Evolutionary conservation across 345 rosid species (phyloP).

Genomic region (Aquilaria sinensis): DNA sequence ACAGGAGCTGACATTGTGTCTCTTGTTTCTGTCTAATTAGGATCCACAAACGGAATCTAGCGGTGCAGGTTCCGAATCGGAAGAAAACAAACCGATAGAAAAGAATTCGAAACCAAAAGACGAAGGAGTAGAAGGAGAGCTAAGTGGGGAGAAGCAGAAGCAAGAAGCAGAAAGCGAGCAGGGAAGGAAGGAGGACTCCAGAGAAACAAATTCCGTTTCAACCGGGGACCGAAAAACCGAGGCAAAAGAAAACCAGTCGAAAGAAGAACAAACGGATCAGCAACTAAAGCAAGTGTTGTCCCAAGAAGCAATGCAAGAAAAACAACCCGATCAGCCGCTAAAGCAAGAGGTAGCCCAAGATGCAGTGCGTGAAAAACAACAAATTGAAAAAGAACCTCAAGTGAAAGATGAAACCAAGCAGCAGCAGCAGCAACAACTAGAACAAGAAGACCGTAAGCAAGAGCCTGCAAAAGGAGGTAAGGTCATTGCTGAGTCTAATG

Average conservation of each 20-base stretch:
- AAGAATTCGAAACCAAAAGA: not conserved
- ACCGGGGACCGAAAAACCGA: constrained; percentile 23
- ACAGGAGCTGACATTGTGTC: no score
- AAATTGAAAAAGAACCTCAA: constrained; percentile 15
- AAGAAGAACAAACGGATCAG: constrained; percentile 29
- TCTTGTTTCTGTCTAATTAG: no score
- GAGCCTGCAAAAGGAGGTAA: constrained; percentile 7
- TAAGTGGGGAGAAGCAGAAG: constrained; percentile 31
- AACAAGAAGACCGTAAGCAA: constrained; percentile 13
- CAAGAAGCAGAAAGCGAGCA: constrained; percentile 18
- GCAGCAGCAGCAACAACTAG: constrained; percentile 14
- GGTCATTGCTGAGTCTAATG: constrained; percentile 6
- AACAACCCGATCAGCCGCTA: constrained; percentile 22
- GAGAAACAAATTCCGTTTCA: not conserved
- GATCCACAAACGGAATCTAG: not conserved
- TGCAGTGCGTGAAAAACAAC: constrained; percentile 4
- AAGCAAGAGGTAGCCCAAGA: constrained; percentile 11
- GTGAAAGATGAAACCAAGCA: constrained; percentile 12
- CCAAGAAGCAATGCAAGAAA: constrained; percentile 2
- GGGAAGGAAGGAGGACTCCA: constrained; percentile 20
- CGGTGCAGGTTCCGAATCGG: constrained; percentile 8
- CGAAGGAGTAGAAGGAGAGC: constrained; percentile 19
- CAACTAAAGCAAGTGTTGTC: constrained; percentile 23
- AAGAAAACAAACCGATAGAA: constrained; percentile 11
- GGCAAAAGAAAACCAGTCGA: constrained; percentile 22